These are phyloP conservation scores for Neurospora crassa DNA, from an alignment of 2,329 filamentous ascomycete species.

Conservation along the genomic window DNA sequence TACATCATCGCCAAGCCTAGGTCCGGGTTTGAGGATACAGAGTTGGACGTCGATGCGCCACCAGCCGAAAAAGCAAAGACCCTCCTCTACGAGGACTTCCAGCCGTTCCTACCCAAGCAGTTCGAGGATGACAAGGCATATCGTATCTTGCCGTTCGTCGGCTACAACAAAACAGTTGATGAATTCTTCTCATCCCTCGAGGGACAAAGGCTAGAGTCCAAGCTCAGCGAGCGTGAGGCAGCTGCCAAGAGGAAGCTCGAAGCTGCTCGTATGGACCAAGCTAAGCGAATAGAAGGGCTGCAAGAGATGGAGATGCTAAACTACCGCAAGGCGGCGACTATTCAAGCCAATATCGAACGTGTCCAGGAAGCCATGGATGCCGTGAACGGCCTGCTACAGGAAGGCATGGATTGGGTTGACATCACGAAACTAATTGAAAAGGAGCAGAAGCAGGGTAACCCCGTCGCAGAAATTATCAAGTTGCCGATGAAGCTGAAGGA, in stretches of 20 bases:
- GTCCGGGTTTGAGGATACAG: slow-evolving; percentile 10
- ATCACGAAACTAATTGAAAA: slow-evolving; percentile 81
- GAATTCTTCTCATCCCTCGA: slow-evolving; percentile 97
- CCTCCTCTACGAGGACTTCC: slow-evolving; percentile 86
- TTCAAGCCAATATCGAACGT: slow-evolving; percentile 81
- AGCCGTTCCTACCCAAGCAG: slow-evolving; percentile 80
- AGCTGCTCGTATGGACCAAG: slow-evolving; percentile 73
- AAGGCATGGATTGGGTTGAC: slow-evolving; percentile 97
- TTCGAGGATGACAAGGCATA: slow-evolving; percentile 58
- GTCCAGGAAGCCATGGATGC: slow-evolving; percentile 91
- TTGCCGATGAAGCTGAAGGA: slow-evolving; percentile 84
- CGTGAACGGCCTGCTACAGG: slow-evolving; percentile 80
- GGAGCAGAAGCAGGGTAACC: slow-evolving; percentile 71
- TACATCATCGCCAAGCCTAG: slow-evolving; percentile 76
- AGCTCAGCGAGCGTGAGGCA: slow-evolving; percentile 71
- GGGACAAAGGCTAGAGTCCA: slow-evolving; percentile 81
- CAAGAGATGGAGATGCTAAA: slow-evolving; percentile 76
- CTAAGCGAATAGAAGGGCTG: slow-evolving; percentile 73
- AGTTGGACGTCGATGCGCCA: slow-evolving; percentile 14
- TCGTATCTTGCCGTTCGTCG: slow-evolving; percentile 65
- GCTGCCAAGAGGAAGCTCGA: slow-evolving; percentile 77
- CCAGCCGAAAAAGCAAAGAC: slow-evolving; percentile 32
- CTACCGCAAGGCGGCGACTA: slow-evolving; percentile 77
- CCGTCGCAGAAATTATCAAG: slow-evolving; percentile 79
- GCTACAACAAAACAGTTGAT: slow-evolving; percentile 88